A percentile compares a stretch with the other conserved stretches of the same genome.
These are phyloP conservation scores for Elsinoe arachidis DNA, from an alignment of 2,329 filamentous ascomycete genomes.

Conservation along the genomic window DNA sequence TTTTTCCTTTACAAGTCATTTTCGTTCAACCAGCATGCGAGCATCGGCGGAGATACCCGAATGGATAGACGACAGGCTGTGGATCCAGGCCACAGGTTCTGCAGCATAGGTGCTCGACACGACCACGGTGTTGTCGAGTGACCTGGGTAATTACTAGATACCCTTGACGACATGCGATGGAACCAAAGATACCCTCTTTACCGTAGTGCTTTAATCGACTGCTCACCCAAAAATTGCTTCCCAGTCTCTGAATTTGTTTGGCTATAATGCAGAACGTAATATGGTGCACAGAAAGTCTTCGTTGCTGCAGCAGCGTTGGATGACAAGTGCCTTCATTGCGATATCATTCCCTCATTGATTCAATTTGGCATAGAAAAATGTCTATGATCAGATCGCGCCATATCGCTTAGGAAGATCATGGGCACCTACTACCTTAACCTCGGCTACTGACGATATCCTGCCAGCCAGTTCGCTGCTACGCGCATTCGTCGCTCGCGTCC, in stretches of 20 bases:
- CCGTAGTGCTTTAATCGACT: conserved; percentile 7
- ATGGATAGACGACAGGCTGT: background rate
- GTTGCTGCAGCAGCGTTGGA: no score
- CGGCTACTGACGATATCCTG: no score
- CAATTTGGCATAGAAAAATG: no score
- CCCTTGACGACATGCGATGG: background rate
- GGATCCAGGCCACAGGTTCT: background rate
- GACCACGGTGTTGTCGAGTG: background rate
- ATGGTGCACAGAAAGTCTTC: no score
- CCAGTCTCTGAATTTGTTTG: background rate
- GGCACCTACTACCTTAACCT: no score
- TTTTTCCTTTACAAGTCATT: background rate
- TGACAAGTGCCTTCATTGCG: background rate
- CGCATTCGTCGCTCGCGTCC: no score
- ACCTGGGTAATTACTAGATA: background rate
- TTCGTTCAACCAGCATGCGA: conserved; percentile 4
- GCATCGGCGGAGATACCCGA: background rate
- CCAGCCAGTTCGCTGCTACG: no score
- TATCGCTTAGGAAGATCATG: no score
- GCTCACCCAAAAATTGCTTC: background rate
- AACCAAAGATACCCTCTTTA: conserved; percentile 8
- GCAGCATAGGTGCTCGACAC: background rate
- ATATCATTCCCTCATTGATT: no score
- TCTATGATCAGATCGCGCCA: no score
- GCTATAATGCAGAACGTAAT: no score